These are phyloP conservation scores for Phytophthora multivora DNA, from an alignment of 352 stramenopile species.

Conservation along the genomic window DNA sequence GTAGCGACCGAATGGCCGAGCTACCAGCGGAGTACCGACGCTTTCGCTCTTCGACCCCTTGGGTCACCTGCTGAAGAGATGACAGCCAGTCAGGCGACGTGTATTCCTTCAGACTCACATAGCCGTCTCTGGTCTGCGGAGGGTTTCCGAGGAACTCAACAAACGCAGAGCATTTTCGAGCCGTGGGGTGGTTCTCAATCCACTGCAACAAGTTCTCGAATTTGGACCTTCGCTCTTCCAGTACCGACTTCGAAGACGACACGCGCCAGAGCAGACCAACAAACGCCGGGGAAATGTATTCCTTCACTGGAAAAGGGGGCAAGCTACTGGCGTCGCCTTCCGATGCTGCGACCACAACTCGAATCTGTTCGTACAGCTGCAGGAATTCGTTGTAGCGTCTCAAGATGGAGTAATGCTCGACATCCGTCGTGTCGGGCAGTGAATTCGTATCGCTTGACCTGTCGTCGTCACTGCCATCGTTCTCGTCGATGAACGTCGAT, in stretches of 20 bases:
- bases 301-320: constrained; percentile 62
- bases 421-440: constrained; percentile 14
- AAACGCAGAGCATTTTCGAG: constrained; percentile 43
- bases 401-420: constrained; percentile 64
- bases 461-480: constrained; percentile 27
- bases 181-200: constrained; percentile 57
- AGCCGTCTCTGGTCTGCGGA: constrained; percentile 60
- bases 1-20: constrained; percentile 19
- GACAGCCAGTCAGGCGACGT: constrained; percentile 68
- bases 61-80: constrained; percentile 58
- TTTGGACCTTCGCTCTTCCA: constrained; percentile 55
- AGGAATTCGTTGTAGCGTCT: constrained; percentile 74
- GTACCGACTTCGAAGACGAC: constrained; percentile 45
- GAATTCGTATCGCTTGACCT: constrained; percentile 14
- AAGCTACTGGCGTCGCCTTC: constrained; percentile 19
- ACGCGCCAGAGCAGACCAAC: constrained; percentile 56
- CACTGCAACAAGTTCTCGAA: constrained; percentile 65
- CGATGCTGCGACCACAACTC: constrained; percentile 19
- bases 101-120: constrained; percentile 80
- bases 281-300: constrained; percentile 51
- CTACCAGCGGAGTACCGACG: constrained; percentile 44
- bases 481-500: constrained; percentile 24
- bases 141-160: constrained; percentile 61
- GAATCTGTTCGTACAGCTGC: constrained; percentile 55
- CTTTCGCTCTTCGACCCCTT: constrained; percentile 30